These are phyloP conservation scores for Curvularia hawaiiensis DNA, from an alignment of 2,329 filamentous ascomycete species.

Conservation along the genomic window DNA sequence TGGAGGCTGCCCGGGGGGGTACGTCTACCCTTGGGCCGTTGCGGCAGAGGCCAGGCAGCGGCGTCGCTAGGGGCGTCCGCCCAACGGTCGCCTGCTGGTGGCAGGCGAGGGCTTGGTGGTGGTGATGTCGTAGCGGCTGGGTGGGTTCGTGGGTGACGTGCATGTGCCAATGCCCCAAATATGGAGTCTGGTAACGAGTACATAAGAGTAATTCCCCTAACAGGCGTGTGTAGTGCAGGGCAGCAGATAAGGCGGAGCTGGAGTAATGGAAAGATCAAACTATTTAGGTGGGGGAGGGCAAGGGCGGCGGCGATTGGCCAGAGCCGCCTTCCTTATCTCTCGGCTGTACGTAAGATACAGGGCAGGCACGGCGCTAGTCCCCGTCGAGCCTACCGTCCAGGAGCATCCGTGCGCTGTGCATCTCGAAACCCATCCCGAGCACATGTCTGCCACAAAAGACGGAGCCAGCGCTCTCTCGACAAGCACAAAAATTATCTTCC, in stretches of 20 bases:
- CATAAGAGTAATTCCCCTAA: constrained; percentile 43
- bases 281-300: constrained; percentile 30
- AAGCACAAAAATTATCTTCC: constrained; percentile 7
- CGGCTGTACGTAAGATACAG: constrained; percentile 20
- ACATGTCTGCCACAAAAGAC: constrained; percentile 45
- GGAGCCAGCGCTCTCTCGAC: constrained; percentile 27
- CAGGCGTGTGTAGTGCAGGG: constrained; percentile 9
- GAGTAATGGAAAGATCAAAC: constrained; percentile 18
- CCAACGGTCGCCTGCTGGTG: constrained; percentile 11
- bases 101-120: constrained; percentile 22
- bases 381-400: constrained; percentile 13
- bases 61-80: constrained; percentile 4
- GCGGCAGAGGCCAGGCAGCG: neutral
- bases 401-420: constrained; percentile 14
- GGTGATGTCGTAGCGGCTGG: constrained; percentile 22
- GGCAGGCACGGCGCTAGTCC: constrained; percentile 17
- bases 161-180: constrained; percentile 27
- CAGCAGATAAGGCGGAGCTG: constrained; percentile 26
- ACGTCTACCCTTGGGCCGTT: neutral
- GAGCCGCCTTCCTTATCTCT: constrained; percentile 35
- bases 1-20: neutral
- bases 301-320: constrained; percentile 28
- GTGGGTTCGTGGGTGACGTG: constrained; percentile 31
- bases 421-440: constrained; percentile 28
- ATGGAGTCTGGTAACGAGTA: constrained; percentile 34